Evolutionary conservation across 2,329 filamentous ascomycete genomes (phyloP), one percentile per base, ranked within the genome.

Genomic region (Cryphonectria parasitica): DNA sequence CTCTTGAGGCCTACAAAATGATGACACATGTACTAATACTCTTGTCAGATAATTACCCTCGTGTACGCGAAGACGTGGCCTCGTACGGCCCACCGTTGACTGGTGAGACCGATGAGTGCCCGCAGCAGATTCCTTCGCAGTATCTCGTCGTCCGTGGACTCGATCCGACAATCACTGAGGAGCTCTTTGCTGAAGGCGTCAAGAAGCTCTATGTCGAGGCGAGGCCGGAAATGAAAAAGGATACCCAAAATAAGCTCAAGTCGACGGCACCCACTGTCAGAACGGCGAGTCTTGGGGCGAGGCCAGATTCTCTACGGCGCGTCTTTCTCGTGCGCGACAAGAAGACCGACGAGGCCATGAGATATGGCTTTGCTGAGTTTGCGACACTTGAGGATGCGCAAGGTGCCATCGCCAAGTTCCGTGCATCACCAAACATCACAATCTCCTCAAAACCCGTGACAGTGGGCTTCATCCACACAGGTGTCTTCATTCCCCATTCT

Each of bases 331-430:
- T 96, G 76, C 88, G 93, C 69, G 92, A 95, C 77, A 86, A 90
- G 61, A 85, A 84, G 72, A 91, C 86, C 4, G 87, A 93, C 68
- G 90, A 92, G 72, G 93, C 91, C 66, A 92, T 92, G 85, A 88
- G 90, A 74, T 97, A 93, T 75, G 93, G 93, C 0, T 97, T 97
- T 79, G 93, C 90, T 0, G 93, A 97, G 79, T 97, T 95, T 77
- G 90, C 89, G 75, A 91, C 89, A 0, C 83, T 93, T 25, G 89
- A 92, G 78, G 92, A 96, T 78, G 92, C 93, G 2, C 87, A 90
- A 78, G 91, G 90, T 31, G 93, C 93, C 4, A 82, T 95, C 77
- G 85, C 87, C 31, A 93, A 93, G 74, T 91, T 91, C 75, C 88
- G 89, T 54, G 90, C 90, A 45, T 89, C 90, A 39, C 88, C 92